Conservation (phyloP, 495 filamentous ascomycete species). For the Podospora sp. region DNA sequence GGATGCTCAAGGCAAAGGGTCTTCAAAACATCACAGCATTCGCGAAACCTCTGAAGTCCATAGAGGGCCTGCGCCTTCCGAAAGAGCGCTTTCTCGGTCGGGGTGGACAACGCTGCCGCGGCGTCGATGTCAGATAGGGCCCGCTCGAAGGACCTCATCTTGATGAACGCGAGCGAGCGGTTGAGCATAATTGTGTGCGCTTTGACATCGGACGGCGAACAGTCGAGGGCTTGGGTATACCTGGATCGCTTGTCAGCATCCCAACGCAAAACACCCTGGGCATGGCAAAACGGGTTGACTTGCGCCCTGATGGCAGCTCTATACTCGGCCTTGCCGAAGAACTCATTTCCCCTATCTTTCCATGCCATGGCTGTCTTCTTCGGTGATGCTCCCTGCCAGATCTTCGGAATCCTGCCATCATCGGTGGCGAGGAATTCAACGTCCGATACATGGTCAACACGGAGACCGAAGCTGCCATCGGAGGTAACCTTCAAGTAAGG, state of each 20-base stretch:
- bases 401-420: constrained; percentile 11
- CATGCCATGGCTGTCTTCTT: not conserved
- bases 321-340: constrained; percentile 5
- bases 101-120: not conserved
- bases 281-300: not conserved
- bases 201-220: constrained; percentile 12
- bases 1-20: constrained; percentile 35
- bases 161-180: constrained; percentile 18
- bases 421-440: constrained; percentile 18
- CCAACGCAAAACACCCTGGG: no score
- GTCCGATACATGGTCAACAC: constrained; percentile 51
- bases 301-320: constrained; percentile 19
- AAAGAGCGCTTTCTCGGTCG: constrained; percentile 50
- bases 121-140: constrained; percentile 18
- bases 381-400: not conserved
- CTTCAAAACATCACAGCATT: constrained; percentile 32
- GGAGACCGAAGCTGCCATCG: constrained; percentile 44
- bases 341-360: constrained; percentile 11
- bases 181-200: constrained; percentile 14
- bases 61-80: constrained; percentile 53
- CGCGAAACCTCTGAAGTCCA: constrained; percentile 41
- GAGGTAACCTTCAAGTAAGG: constrained; percentile 50
- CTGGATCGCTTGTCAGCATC: not conserved
- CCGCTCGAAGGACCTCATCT: constrained; percentile 8
- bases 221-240: constrained; percentile 17